Evolutionary conservation across 495 filamentous ascomycete species (phyloP), one percentile per base, ranked within the genome.

Genomic region (Tetracladium marchalianum): DNA sequence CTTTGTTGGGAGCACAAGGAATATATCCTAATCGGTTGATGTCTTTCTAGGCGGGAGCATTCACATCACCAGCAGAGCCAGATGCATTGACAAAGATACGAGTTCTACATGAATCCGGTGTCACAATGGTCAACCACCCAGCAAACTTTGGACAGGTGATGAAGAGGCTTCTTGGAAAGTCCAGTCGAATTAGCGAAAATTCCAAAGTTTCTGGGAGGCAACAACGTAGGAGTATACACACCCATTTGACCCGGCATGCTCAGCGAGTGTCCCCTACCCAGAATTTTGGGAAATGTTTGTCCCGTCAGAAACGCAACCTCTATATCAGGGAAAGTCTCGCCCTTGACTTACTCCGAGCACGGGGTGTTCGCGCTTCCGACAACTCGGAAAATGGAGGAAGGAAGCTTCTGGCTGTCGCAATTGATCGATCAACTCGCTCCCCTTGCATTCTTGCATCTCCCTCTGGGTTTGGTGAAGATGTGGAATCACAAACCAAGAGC

Each of bases 121-220:
- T 77, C 0, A 77, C 77, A 1, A 81, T 93, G 62, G 82, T 90
- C 8, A 77, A 84, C 47, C 87, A 94, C 58, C 88, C 87, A 0
- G 78, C 82, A 43, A 77, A 87, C 45, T 90, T 95, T 53, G 88
- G 88, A 0, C 68, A 73, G 12, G 76, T 73, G 0, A 81, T 94
- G 70, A 81, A 78, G 59, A 63, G 62, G 9, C 61, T 84, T 1
- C 63, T 85, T 11, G 59, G 55, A 10, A 46, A 48, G 6, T 55
- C 49, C 8, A 35, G 38, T 37, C 10, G 55, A n/a, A 51, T 36
- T 10, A 50, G 51, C 31, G 44, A 32, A 18, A 51, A 59, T n/a
- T 33, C 56, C 39, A 51, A 34, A 8, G 65, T 71, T 32, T 57
- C 66, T 57, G 17, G 41, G 6, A 18, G 35, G 1, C 36, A 41